A percentile compares a stretch with the other conserved stretches of the same genome.
Evolutionary conservation across 148 eudicot genomes (phyloP).

Genomic region (Cornus florida): DNA sequence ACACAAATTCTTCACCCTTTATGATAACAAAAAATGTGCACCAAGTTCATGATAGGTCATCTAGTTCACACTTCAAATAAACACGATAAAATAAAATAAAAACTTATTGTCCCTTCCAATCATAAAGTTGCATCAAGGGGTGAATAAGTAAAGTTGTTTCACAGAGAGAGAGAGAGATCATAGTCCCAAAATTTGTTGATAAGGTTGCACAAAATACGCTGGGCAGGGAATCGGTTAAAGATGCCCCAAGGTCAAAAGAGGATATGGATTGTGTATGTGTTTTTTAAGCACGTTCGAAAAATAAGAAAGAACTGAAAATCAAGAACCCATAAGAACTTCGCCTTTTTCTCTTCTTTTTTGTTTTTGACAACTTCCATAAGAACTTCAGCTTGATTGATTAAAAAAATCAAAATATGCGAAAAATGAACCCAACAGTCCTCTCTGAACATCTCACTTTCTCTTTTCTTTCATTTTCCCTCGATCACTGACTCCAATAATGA

Average conservation of each 20-base stretch:
- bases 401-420: no score
- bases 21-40: not conserved
- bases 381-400: not conserved
- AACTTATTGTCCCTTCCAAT: constrained; percentile 1
- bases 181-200: no score
- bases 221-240: not conserved
- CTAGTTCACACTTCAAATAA: no score
- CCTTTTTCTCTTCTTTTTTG: no score
- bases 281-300: not conserved
- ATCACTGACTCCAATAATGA: not conserved
- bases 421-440: not conserved
- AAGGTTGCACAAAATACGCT: not conserved
- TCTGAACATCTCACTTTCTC: not conserved
- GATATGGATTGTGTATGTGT: not conserved
- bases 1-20: not conserved
- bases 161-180: not conserved
- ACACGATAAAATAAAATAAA: no score
- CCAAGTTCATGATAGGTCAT: not conserved
- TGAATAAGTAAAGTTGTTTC: not conserved
- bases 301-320: not conserved
- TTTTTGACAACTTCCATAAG: not conserved
- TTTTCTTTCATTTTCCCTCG: not conserved
- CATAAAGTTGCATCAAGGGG: not conserved
- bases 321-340: not conserved
- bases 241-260: not conserved